These are phyloP conservation scores for Vachellia collinsii DNA, from an alignment of 306 rosid genomes.

Conservation along the genomic window DNA sequence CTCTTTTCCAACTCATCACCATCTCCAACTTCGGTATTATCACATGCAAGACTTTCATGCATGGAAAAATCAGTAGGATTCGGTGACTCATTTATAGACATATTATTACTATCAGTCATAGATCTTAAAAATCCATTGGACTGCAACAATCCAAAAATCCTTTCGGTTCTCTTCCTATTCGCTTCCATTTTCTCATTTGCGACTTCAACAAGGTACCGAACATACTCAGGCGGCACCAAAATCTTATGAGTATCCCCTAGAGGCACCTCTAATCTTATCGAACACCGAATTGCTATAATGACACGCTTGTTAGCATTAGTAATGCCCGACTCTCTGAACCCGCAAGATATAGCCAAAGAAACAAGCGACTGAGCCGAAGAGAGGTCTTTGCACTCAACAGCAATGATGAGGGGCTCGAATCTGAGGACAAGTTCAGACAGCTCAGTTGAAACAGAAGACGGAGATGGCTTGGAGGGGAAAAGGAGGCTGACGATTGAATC, in stretches of 20 bases:
- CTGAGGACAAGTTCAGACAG: conserved; percentile 73
- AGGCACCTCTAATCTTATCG: conserved; percentile 83
- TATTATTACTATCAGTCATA: not conserved
- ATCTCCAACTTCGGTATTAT: conserved; percentile 34
- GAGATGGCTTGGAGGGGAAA: conserved; percentile 53
- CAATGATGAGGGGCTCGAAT: conserved; percentile 88
- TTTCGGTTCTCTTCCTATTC: conserved; percentile 71
- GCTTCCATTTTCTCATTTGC: conserved; percentile 91
- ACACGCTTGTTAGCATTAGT: conserved; percentile 75
- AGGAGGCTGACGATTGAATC: conserved; percentile 63
- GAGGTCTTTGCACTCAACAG: conserved; percentile 82
- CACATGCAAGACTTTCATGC: conserved; percentile 27
- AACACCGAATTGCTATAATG: conserved; percentile 89
- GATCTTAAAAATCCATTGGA: conserved; percentile 36
- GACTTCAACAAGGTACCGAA: conserved; percentile 64
- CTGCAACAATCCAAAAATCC: conserved; percentile 57
- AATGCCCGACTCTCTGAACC: conserved; percentile 93
- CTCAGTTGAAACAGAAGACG: not conserved
- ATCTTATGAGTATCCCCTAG: conserved; percentile 60
- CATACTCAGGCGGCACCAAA: conserved; percentile 73
- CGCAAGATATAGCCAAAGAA: conserved; percentile 78
- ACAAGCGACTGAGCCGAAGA: conserved; percentile 78
- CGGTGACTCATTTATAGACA: not conserved
- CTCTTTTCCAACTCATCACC: conserved; percentile 39
- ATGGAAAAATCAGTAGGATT: conserved; percentile 11